Conservation (phyloP, 305 asterid genomes). For the Fraxinus latifolia region DNA sequence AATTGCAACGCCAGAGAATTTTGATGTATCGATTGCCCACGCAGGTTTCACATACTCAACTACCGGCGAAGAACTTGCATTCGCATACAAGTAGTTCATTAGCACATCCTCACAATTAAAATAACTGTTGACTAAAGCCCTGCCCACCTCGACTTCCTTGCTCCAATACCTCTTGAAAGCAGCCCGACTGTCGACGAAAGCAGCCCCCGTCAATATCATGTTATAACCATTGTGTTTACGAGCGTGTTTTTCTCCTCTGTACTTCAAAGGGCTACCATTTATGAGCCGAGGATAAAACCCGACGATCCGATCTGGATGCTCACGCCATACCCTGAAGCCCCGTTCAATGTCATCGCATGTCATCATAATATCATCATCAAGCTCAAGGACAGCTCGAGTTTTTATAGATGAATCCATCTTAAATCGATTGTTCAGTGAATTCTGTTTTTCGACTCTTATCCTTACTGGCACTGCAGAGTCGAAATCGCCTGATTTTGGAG, state of each 20-base stretch:
- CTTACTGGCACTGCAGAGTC: slow-evolving; percentile 85
- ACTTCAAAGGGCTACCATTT: slow-evolving; percentile 43
- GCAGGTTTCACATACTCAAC: slow-evolving; percentile 82
- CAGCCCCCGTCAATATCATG: slow-evolving; percentile 90
- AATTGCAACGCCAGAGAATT: slow-evolving; percentile 81
- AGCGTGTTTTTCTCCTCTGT: slow-evolving; percentile 72
- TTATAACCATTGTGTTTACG: slow-evolving; percentile 71
- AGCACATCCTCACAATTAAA: slow-evolving; percentile 93
- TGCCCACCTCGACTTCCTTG: slow-evolving; percentile 46
- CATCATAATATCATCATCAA: slow-evolving; percentile 97
- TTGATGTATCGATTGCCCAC: slow-evolving; percentile 81
- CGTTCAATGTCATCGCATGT: slow-evolving; percentile 81
- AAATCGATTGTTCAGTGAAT: slow-evolving; percentile 89
- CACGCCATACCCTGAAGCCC: slow-evolving; percentile 85
- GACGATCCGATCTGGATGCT: slow-evolving; percentile 68
- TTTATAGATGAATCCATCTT: slow-evolving; percentile 59
- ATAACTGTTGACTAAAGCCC: slow-evolving; percentile 55
- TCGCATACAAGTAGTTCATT: slow-evolving; percentile 81
- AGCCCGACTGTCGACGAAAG: slow-evolving; percentile 50
- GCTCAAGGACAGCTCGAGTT: slow-evolving; percentile 86
- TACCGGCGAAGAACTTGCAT: slow-evolving; percentile 42
- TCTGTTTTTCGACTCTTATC: slow-evolving; percentile 64
- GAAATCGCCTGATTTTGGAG: slow-evolving; percentile 53
- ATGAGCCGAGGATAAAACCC: slow-evolving; percentile 87
- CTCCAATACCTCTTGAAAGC: slow-evolving; percentile 89